Percentiles rank a stretch among this genome's conserved stretches.
These are phyloP conservation scores for Cruciata laevipes DNA, from an alignment of 257 asterid genomes.

Conservation along the genomic window DNA sequence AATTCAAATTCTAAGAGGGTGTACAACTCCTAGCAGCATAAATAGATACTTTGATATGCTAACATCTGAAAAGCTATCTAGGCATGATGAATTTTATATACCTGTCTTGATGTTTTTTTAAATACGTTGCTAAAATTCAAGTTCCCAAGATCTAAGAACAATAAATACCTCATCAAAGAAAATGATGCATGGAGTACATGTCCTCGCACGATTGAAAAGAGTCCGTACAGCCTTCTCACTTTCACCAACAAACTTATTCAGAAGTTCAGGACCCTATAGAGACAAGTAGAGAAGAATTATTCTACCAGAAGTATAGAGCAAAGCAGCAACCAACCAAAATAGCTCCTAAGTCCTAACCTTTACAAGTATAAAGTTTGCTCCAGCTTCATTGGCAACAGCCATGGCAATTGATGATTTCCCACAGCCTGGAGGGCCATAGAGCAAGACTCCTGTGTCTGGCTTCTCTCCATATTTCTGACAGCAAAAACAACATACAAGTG, in stretches of 20 bases:
- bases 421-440: slow-evolving; percentile 96
- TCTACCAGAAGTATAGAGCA: too few species aligned
- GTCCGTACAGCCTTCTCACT: slow-evolving; percentile 79
- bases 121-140: not conserved
- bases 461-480: slow-evolving; percentile 59
- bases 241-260: slow-evolving; percentile 89
- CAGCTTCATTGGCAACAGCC: slow-evolving; percentile 93
- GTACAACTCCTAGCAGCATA: not conserved
- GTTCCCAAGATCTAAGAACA: not conserved
- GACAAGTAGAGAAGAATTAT: slow-evolving; percentile 12
- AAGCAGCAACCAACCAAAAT: too few species aligned
- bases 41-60: not conserved
- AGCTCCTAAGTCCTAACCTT: slow-evolving; percentile 45
- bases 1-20: not conserved
- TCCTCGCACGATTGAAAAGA: slow-evolving; percentile 79
- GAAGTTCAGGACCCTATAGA: slow-evolving; percentile 79
- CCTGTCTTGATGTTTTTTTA: not conserved
- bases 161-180: slow-evolving; percentile 86
- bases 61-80: too few species aligned
- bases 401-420: slow-evolving; percentile 92
- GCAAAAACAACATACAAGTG: not conserved
- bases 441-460: slow-evolving; percentile 72
- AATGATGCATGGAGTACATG: slow-evolving; percentile 86
- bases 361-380: slow-evolving; percentile 81
- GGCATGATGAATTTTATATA: not conserved